Percentiles rank a stretch among this genome's conserved stretches.
Evolutionary conservation across 768 basidiomycete species (phyloP).

Genomic region (Kwoniella heveanensis): DNA sequence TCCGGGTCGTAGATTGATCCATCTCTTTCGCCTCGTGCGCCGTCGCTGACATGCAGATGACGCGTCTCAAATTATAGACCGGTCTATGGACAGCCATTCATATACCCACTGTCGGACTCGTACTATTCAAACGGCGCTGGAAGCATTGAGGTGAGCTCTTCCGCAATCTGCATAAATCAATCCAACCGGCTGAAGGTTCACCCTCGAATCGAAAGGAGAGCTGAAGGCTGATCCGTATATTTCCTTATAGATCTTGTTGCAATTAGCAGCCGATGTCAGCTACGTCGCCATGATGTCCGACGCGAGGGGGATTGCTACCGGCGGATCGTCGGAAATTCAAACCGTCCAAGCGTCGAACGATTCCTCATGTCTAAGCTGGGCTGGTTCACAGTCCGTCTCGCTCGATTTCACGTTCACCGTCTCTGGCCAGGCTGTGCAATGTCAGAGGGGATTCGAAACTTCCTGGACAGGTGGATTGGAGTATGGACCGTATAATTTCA

Average conservation of each 20-base stretch:
- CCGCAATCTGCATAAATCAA: not conserved
- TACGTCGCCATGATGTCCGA: slow-evolving; percentile 48
- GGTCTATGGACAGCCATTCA: slow-evolving; percentile 33
- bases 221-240: too few relatives aligned
- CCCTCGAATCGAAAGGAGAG: too few relatives aligned
- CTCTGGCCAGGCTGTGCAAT: slow-evolving; percentile 35
- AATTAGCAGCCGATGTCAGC: slow-evolving; percentile 30
- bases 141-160: slow-evolving; percentile 5
- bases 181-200: too few relatives aligned
- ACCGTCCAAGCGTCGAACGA: slow-evolving; percentile 21
- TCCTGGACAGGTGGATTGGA: slow-evolving; percentile 34
- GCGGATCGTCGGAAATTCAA: slow-evolving; percentile 47
- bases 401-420: slow-evolving; percentile 44
- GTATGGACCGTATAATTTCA: slow-evolving; percentile 43
- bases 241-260: slow-evolving; percentile 36
- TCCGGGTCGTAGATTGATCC: not conserved
- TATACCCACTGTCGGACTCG: slow-evolving; percentile 36
- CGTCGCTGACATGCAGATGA: not conserved
- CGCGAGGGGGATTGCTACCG: slow-evolving; percentile 31
- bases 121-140: slow-evolving; percentile 29
- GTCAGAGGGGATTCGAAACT: slow-evolving; percentile 39
- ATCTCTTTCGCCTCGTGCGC: not conserved
- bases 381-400: slow-evolving; percentile 28
- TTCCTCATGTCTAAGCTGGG: slow-evolving; percentile 36
- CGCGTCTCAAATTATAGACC: too few relatives aligned